phyloP scores from a whole-genome alignment of 352 stramenopile species.

The Blastocystis sp. region DNA sequence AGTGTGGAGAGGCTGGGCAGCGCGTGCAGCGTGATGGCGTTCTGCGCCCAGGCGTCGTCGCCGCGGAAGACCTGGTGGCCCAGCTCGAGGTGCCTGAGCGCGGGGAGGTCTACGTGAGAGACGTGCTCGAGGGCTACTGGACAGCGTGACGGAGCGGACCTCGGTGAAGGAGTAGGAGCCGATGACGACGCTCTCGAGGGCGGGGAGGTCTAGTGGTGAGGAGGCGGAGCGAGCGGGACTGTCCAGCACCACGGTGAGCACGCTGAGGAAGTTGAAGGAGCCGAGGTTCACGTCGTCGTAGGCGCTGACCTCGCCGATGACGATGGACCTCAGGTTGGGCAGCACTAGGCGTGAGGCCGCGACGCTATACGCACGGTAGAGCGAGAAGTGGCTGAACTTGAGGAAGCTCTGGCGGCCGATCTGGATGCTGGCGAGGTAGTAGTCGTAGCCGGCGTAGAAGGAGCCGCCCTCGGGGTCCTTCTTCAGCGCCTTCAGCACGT shows the following conservation, averaged over 20 bases:
- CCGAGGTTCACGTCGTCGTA: not conserved
- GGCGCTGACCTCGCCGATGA: not conserved
- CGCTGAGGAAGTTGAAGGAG: not conserved
- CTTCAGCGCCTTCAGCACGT: not conserved
- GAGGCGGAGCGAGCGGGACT: not conserved
- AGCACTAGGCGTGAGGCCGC: not conserved
- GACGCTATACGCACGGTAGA: not conserved
- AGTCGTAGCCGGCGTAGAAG: constrained; percentile 4
- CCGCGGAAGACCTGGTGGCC: not conserved
- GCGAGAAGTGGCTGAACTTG: constrained; percentile 3
- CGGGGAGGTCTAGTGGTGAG: not conserved
- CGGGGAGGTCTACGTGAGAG: not conserved
- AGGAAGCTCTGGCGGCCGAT: not conserved
- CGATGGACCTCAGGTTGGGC: not conserved
- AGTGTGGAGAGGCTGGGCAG: not conserved
- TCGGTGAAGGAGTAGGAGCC: constrained; percentile 9
- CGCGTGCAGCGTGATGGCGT: not conserved
- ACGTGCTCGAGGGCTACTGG: not conserved
- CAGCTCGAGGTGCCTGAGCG: not conserved
- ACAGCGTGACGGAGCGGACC: not conserved
- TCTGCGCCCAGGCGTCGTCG: not conserved
- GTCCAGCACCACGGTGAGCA: not conserved
- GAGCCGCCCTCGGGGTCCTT: not conserved
- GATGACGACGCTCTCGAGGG: not conserved
- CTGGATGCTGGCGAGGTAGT: not conserved